A percentile compares a stretch with the other conserved stretches of the same genome.
Conservation (phyloP, 2,329 filamentous ascomycete genomes). For the Juglanconis sp. region DNA sequence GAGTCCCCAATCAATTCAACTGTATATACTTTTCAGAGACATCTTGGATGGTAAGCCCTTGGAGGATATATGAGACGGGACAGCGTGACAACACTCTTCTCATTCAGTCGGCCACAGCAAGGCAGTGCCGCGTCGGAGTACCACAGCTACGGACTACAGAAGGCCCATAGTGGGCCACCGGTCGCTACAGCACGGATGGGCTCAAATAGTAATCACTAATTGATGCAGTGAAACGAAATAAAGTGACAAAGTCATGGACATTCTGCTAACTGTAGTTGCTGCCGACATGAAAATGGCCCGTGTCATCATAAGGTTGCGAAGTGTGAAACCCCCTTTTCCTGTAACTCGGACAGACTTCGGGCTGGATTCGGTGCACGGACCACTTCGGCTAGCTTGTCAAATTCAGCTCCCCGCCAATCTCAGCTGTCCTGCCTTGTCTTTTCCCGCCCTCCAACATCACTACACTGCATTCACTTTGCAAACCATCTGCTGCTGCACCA, state of each 20-base stretch:
- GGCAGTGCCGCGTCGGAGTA: neutral
- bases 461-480: neutral
- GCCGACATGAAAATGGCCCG: too few relatives aligned
- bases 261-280: neutral
- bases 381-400: neutral
- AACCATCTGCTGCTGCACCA: neutral
- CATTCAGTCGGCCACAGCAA: neutral
- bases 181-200: constrained; percentile 1
- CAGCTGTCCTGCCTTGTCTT: neutral
- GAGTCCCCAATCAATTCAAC: constrained; percentile 5
- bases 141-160: neutral
- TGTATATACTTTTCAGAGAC: constrained; percentile 12
- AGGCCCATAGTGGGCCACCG: neutral
- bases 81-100: neutral
- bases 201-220: constrained; percentile 17
- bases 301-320: neutral
- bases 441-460: constrained; percentile 1
- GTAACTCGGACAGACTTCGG: neutral
- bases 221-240: neutral
- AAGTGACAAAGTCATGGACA: neutral
- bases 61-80: neutral
- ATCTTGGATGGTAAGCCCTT: neutral
- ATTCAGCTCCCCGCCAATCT: neutral
- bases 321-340: neutral
- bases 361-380: neutral